phyloP scores from a whole-genome alignment of 2,329 filamentous ascomycete genomes.

The Colletotrichum brevisporum region DNA sequence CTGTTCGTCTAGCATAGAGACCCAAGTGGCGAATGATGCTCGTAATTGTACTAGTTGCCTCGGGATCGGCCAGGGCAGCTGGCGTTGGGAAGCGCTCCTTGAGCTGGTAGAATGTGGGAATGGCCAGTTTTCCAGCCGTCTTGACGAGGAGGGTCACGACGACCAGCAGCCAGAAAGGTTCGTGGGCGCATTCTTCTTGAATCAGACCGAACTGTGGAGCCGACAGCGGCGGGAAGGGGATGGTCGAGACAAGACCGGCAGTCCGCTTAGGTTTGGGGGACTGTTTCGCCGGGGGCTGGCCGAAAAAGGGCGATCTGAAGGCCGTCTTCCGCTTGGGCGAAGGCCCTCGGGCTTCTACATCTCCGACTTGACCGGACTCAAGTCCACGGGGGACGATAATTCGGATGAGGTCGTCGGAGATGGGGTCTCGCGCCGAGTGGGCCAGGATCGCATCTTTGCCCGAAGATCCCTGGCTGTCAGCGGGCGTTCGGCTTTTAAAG shows the following conservation, averaged over 20 bases:
- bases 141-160: constrained; percentile 89
- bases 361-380: constrained; percentile 34
- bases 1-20: constrained; percentile 76
- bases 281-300: constrained; percentile 39
- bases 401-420: constrained; percentile 34
- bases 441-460: constrained; percentile 33
- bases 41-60: constrained; percentile 64
- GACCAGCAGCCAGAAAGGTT: constrained; percentile 85
- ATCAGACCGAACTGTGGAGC: constrained; percentile 80
- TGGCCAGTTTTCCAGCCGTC: constrained; percentile 80
- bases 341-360: constrained; percentile 5
- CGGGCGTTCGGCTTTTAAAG: constrained; percentile 39
- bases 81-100: constrained; percentile 79
- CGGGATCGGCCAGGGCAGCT: constrained; percentile 69
- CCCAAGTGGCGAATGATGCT: constrained; percentile 79
- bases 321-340: constrained; percentile 25
- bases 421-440: constrained; percentile 10
- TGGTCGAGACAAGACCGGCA: constrained; percentile 64
- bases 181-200: constrained; percentile 81
- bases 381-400: constrained; percentile 28
- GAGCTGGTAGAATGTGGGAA: constrained; percentile 81
- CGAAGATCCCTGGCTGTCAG: constrained; percentile 39
- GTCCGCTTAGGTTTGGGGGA: constrained; percentile 49
- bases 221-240: constrained; percentile 78
- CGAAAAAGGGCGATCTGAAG: constrained; percentile 53